Base-by-base conservation (phyloP, 768 basidiomycete genomes). In the Collybia nuda region DNA sequence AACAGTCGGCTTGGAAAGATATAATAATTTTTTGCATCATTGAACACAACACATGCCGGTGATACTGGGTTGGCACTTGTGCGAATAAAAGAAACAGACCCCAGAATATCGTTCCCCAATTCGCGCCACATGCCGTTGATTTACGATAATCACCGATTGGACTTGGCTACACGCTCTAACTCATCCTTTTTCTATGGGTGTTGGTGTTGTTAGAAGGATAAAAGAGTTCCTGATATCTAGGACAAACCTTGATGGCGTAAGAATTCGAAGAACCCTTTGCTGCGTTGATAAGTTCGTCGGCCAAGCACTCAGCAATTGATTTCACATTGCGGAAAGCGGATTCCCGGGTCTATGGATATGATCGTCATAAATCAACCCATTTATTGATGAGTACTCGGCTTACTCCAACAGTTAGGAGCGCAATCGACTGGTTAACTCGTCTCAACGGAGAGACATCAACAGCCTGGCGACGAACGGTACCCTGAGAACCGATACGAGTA, bases 311-410 rank as follows among this genome's bases (percentile, higher is more conserved):
- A 54, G 97, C 94, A 62, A 99, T 89, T 54, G 94, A 97, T 76
- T 99, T 99, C 64, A 98, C 92, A 78, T 99, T 99, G 75, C 97
- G 93, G 93, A 99, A 99, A 47, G 97, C 94, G 40, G 96, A 98
- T 76, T 99, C 97, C 67, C 97, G 97, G 56, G 96, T 97, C 93
- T 97, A 60, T 40, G 41, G 29, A 26, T 11, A 29, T 24, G 45
- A 56, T 40, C 24, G 26, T n/a, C 15, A 44, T 41, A 12, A 52
- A 17, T 44, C 40, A 28, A 3, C 18, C 21, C 9, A 23, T 23
- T 2, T 5, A 8, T 15, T 14, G 15, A 0, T 11, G 47, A 7
- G 7, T 40, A 19, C 17, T 14, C 5, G 40, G 76, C 93, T 62
- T 80, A 97, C 96, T 63, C 97, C 97, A 60, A 86, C 86, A 73